Base-by-base conservation (phyloP, 1,139 yeast species). In the Zygosaccharomyces pseudobailii region DNA sequence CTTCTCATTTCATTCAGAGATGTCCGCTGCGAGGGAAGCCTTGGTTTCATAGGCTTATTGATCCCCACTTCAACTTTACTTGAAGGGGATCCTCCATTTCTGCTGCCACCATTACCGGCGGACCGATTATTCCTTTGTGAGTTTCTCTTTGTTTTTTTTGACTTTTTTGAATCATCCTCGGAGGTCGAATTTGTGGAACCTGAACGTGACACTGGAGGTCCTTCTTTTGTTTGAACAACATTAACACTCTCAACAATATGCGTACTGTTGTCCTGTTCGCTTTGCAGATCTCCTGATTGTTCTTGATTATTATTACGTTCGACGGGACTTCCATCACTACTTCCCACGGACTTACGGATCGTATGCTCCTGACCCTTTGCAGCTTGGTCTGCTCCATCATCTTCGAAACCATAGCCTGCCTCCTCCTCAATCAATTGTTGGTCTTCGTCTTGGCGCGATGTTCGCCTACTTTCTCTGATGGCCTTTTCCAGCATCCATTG, bases 1-100 rank as follows among this genome's bases (percentile, higher is more conserved):
- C 88, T 83, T 47, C 90, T 79, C 82, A 90, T 81, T 63, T 90
- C 98, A 55, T 78, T 77, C 50, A 89, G 69, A 2, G 89, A 76
- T 2, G 87, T 78, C 47, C 87, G 78, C 9, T 83, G 80, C 50
- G 84, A 84, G 6, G 95, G 97, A 47, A 80, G 73, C 45, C 96
- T 76, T 10, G 97, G 96, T 57, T 81, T 85, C 40, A 89, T 84
- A 5, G 89, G 83, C 61, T 82, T 86, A 52, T 75, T 80, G 20
- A 80, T 69, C 39, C 69, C 70, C 13, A 66, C 58, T 2, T 62
- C 55, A 55, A 55, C 71, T 42, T 42, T 46, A 21, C 36, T 34
- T 3, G 30, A 32, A 6, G 46, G 30, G 13, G 40, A 21, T 10
- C 28, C 40, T 13, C 35, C 39, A n/a, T 36, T 37, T 10, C 44